Conservation (phyloP, 139 green algal genomes). For the Asterochloris erici region DNA sequence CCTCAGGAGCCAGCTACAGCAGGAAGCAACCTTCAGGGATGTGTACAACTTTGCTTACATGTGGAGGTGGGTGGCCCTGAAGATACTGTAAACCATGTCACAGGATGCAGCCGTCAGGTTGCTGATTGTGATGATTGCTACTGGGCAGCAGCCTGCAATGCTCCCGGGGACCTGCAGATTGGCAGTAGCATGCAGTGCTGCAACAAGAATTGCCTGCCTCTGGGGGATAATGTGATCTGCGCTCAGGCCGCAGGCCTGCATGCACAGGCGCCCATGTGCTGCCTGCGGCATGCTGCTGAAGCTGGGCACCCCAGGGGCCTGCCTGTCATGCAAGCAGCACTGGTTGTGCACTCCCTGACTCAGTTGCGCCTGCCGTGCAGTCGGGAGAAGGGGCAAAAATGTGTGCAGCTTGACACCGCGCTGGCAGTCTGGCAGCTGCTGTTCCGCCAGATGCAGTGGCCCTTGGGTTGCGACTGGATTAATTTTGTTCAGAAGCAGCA, state of each 20-base stretch:
- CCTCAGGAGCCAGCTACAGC: conserved; percentile 61
- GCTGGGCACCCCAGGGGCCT: no score
- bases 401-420: conserved; percentile 86
- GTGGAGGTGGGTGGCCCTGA: conserved; percentile 34
- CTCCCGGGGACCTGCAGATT: no score
- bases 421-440: conserved; percentile 92
- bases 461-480: conserved; percentile 71
- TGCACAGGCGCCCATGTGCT: no score
- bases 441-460: conserved; percentile 51
- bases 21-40: conserved; percentile 53
- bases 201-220: no score
- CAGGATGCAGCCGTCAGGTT: conserved; percentile 16
- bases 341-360: no score
- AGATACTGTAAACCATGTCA: background rate
- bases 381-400: conserved; percentile 92
- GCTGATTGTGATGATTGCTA: no score
- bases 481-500: conserved; percentile 78
- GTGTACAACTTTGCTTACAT: conserved; percentile 83
- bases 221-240: no score
- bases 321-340: no score
- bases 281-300: no score
- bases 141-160: no score
- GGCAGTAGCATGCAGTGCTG: no score
- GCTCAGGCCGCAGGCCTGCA: no score
- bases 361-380: background rate